These are phyloP conservation scores for Alloteropsis angusta DNA, from an alignment of 202 grass and related monocot genomes.

Conservation along the genomic window DNA sequence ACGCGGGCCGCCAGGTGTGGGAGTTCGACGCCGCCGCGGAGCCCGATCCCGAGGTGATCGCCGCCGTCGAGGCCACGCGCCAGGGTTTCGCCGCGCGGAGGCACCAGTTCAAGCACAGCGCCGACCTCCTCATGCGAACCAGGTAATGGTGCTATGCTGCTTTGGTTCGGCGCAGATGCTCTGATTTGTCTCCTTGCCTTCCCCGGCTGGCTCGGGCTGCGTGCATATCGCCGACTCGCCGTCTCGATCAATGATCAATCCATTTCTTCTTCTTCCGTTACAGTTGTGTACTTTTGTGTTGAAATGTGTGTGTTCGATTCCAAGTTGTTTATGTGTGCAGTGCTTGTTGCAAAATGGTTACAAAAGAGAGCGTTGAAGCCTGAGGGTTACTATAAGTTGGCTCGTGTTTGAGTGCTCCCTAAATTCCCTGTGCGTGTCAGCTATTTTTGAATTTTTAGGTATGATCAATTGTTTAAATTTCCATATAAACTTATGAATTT, in stretches of 20 bases:
- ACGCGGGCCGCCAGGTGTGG: slow-evolving; percentile 56
- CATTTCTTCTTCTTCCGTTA: no score
- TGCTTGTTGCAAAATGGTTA: no score
- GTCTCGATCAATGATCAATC: not conserved
- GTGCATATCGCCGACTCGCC: not conserved
- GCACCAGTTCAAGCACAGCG: slow-evolving; percentile 44
- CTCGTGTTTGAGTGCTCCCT: no score
- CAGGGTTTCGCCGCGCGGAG: slow-evolving; percentile 28
- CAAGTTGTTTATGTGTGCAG: no score
- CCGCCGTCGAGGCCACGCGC: slow-evolving; percentile 38
- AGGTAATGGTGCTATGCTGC: slow-evolving; percentile 20
- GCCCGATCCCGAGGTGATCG: not conserved
- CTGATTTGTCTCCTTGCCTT: not conserved
- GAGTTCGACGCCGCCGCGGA: slow-evolving; percentile 38
- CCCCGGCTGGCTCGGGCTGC: not conserved
- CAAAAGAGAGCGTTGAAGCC: no score
- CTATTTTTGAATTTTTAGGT: no score
- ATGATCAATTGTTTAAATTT: no score
- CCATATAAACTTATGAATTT: no score
- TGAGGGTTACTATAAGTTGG: no score
- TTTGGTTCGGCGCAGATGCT: not conserved
- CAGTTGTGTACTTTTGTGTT: no score
- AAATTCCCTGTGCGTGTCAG: no score
- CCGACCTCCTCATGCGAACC: slow-evolving; percentile 74
- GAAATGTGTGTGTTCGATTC: no score